phyloP scores from a whole-genome alignment of 176 grass and related monocot genomes.

The Otatea glauca region DNA sequence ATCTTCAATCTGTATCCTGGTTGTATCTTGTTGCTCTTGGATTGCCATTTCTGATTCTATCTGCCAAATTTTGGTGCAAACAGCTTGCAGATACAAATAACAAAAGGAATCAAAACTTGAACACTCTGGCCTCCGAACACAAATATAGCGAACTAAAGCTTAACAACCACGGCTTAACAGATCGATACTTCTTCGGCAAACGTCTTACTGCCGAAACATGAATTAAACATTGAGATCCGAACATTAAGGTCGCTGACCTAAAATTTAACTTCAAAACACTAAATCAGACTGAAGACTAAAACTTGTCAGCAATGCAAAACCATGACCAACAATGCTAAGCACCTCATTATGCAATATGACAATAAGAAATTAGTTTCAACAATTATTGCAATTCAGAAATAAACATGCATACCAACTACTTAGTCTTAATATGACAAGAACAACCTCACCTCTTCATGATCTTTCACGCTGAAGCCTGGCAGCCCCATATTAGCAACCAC shows the following conservation, averaged over 20 bases:
- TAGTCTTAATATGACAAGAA: too few relatives aligned
- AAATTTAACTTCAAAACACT: slow-evolving; percentile 6
- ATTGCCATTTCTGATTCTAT: too few relatives aligned
- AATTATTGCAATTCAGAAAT: slow-evolving; percentile 10
- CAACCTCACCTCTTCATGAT: too few relatives aligned
- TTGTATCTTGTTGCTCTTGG: too few relatives aligned
- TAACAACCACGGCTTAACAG: neutral
- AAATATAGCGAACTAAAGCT: neutral
- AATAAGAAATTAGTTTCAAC: slow-evolving; percentile 15
- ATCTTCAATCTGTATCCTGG: too few relatives aligned
- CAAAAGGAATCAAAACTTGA: neutral
- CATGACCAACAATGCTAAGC: slow-evolving; percentile 17
- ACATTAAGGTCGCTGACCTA: neutral
- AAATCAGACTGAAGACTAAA: neutral
- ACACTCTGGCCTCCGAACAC: neutral
- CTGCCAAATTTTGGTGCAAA: too few relatives aligned
- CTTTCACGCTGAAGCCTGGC: too few relatives aligned
- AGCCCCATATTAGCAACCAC: too few relatives aligned
- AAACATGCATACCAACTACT: too few relatives aligned
- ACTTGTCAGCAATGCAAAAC: neutral
- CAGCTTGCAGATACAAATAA: too few relatives aligned
- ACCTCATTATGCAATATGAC: neutral
- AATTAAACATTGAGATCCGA: neutral
- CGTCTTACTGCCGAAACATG: neutral
- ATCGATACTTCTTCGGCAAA: neutral